Evolutionary conservation across 192 early-diverging fungal species (phyloP).

Genomic region (Podila clonocystis): DNA sequence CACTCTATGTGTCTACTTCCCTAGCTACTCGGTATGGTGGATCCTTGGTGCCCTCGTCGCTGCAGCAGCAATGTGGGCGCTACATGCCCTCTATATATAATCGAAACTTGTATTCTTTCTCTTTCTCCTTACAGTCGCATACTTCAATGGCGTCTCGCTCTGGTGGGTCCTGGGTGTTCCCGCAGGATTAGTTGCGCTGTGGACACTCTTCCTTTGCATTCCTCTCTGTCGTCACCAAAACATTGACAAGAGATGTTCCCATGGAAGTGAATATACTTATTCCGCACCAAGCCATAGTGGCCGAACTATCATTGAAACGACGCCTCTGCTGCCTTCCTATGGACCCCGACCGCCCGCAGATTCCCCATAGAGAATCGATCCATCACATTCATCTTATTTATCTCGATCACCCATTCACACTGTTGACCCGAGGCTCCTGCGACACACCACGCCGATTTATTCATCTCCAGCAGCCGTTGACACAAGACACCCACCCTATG

Average conservation of each 20-base stretch:
- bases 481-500: conserved; percentile 5
- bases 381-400: conserved; percentile 3
- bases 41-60: not conserved
- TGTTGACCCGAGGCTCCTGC: conserved; percentile 9
- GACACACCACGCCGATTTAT: conserved; percentile 1
- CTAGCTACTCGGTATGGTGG: not conserved
- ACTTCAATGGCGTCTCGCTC: too few relatives aligned
- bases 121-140: too few relatives aligned
- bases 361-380: not conserved
- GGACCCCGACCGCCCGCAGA: not conserved
- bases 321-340: conserved; percentile 6
- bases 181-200: too few relatives aligned
- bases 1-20: not conserved
- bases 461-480: conserved; percentile 7
- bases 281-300: not conserved
- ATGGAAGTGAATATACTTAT: not conserved
- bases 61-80: not conserved
- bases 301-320: not conserved
- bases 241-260: not conserved
- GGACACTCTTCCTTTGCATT: too few relatives aligned
- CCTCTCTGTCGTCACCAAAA: not conserved
- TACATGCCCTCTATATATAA: not conserved
- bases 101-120: too few relatives aligned
- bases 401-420: conserved; percentile 2
- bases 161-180: too few relatives aligned